Conservation (phyloP, 1,284 basidiomycete species). For the Apiotrichum porosum region DNA sequence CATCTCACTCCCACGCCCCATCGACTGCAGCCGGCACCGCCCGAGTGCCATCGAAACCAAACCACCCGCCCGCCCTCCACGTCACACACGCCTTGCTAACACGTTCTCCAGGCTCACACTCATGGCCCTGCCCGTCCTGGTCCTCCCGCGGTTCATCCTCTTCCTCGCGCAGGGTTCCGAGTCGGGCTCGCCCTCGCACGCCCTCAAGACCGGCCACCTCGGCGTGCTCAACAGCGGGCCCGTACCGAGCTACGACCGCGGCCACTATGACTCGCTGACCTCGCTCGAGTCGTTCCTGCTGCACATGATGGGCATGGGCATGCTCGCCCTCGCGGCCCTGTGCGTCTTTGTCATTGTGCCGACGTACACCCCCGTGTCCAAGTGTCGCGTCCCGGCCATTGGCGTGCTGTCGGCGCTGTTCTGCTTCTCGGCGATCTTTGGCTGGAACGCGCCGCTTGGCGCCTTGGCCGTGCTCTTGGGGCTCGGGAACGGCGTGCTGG, state of each 20-base stretch:
- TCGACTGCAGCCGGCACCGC: too few relatives aligned
- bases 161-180: conserved; percentile 41
- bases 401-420: conserved; percentile 34
- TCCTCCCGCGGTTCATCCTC: conserved; percentile 46
- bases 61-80: too few relatives aligned
- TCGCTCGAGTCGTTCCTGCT: conserved; percentile 40
- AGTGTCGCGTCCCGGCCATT: conserved; percentile 30
- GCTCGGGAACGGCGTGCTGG: conserved; percentile 35
- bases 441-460: conserved; percentile 38
- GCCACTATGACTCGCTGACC: conserved; percentile 42
- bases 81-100: neutral
- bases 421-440: conserved; percentile 25
- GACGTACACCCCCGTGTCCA: conserved; percentile 24
- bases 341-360: conserved; percentile 38
- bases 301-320: conserved; percentile 35
- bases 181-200: conserved; percentile 7
- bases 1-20: too few relatives aligned
- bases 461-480: conserved; percentile 34
- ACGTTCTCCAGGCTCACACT: conserved; percentile 33
- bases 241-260: conserved; percentile 15
- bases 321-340: conserved; percentile 33
- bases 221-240: conserved; percentile 1
- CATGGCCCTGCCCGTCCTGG: conserved; percentile 38
- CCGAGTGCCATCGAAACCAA: too few relatives aligned
- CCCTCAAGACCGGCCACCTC: conserved; percentile 1